These are phyloP conservation scores for Colletotrichum sp. DNA, from an alignment of 2,329 filamentous ascomycete species.

Conservation along the genomic window DNA sequence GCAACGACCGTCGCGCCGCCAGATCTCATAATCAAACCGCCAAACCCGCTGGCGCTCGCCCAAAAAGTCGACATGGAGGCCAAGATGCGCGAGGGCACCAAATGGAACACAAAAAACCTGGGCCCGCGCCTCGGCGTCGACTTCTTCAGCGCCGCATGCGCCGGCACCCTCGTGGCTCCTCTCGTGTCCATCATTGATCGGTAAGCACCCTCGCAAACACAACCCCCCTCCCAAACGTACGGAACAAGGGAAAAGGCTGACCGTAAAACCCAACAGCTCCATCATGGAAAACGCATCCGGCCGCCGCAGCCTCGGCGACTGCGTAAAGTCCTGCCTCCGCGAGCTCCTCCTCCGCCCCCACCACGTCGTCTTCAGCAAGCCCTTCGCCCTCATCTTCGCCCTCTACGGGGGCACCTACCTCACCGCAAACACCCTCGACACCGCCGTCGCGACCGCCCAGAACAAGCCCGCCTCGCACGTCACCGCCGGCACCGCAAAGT, in stretches of 20 bases:
- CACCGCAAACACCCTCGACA: conserved; percentile 88
- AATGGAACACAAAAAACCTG: conserved; percentile 80
- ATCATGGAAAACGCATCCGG: conserved; percentile 86
- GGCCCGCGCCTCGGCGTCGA: conserved; percentile 71
- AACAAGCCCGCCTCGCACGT: conserved; percentile 63
- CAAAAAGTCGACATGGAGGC: conserved; percentile 22
- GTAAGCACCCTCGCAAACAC: conserved; percentile 47
- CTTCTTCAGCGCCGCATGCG: conserved; percentile 69
- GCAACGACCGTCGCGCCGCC: neutral
- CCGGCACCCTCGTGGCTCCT: conserved; percentile 80
- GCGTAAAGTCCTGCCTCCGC: conserved; percentile 62
- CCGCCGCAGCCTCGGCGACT: conserved; percentile 61
- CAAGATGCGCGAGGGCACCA: conserved; percentile 2
- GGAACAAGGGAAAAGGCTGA: neutral
- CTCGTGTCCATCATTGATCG: conserved; percentile 88
- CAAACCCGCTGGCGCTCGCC: conserved; percentile 38
- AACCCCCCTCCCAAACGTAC: neutral
- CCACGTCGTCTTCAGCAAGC: conserved; percentile 64
- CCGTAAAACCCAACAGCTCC: conserved; percentile 50
- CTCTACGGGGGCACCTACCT: conserved; percentile 91
- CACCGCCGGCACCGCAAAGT: conserved; percentile 80
- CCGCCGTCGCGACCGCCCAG: conserved; percentile 68
- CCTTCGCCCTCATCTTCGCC: conserved; percentile 72
- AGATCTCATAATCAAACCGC: conserved; percentile 23
- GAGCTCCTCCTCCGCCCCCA: conserved; percentile 66